Evolutionary conservation across 2,329 filamentous ascomycete genomes (phyloP).

Genomic region (Trichoderma afroharzianum): DNA sequence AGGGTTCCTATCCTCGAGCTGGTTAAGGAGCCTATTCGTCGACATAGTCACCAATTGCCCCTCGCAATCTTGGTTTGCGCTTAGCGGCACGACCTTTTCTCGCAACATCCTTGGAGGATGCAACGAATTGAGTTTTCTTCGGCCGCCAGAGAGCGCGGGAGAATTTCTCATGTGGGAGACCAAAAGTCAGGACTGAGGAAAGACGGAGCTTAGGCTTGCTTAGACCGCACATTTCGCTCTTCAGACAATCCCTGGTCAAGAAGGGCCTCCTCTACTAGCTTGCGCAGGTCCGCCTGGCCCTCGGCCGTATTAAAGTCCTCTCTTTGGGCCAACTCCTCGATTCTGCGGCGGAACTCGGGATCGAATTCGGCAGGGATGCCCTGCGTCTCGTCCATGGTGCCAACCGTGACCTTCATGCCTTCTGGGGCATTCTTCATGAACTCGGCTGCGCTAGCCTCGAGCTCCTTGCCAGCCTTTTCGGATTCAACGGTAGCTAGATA

Average conservation of each 20-base stretch:
- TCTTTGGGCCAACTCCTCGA: constrained; percentile 81
- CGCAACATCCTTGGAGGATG: constrained; percentile 42
- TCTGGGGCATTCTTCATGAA: constrained; percentile 54
- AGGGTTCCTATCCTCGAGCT: constrained; percentile 53
- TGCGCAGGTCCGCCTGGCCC: constrained; percentile 74
- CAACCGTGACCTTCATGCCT: constrained; percentile 74
- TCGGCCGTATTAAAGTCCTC: constrained; percentile 79
- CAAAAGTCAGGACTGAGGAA: constrained; percentile 40
- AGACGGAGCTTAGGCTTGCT: constrained; percentile 44
- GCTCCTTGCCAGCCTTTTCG: constrained; percentile 25
- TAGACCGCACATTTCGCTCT: constrained; percentile 61
- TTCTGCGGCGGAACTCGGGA: constrained; percentile 76
- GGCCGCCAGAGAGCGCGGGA: constrained; percentile 44
- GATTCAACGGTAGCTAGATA: constrained; percentile 54
- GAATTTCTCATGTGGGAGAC: constrained; percentile 62
- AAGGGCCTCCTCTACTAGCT: constrained; percentile 77
- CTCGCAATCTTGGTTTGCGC: constrained; percentile 51
- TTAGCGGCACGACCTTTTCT: constrained; percentile 51
- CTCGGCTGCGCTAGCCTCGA: constrained; percentile 29
- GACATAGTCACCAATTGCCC: constrained; percentile 42
- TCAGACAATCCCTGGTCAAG: constrained; percentile 60
- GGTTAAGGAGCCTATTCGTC: constrained; percentile 48
- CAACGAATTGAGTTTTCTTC: constrained; percentile 52
- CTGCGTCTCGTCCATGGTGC: constrained; percentile 63
- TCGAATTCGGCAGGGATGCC: constrained; percentile 65